Conservation (phyloP, 2,329 filamentous ascomycete genomes). For the Phialophora expanda region DNA sequence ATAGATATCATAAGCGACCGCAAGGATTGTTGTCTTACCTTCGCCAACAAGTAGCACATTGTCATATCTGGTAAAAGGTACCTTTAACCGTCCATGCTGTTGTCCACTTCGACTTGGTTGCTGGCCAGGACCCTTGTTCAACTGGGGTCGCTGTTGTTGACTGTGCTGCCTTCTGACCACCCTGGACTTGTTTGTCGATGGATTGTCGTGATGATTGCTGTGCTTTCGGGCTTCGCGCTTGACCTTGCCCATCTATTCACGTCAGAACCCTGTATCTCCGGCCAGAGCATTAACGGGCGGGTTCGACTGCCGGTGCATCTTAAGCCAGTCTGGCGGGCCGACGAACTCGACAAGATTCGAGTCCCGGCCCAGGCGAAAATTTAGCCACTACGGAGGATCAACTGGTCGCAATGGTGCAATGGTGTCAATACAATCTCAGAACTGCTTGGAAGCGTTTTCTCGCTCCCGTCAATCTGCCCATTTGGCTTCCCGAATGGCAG, state of each 20-base stretch:
- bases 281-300: not conserved
- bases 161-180: slow-evolving; percentile 33
- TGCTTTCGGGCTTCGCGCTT: slow-evolving; percentile 30
- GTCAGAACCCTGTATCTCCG: not conserved
- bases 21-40: slow-evolving; percentile 43
- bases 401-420: not conserved
- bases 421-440: not conserved
- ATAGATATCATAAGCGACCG: too few species aligned
- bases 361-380: not conserved
- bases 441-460: too few species aligned
- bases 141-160: slow-evolving; percentile 28
- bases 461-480: too few species aligned
- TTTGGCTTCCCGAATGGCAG: not conserved
- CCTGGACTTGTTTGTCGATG: slow-evolving; percentile 16
- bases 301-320: too few species aligned
- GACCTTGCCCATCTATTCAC: slow-evolving; percentile 30
- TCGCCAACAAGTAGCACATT: slow-evolving; percentile 53
- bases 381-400: not conserved
- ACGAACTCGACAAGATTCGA: not conserved
- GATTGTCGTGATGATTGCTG: slow-evolving; percentile 31
- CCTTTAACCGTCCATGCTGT: slow-evolving; percentile 24
- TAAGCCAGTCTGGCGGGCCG: not conserved
- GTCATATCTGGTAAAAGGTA: slow-evolving; percentile 50
- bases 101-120: slow-evolving; percentile 6
- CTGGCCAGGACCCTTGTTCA: not conserved